Evolutionary conservation across 2,329 filamentous ascomycete genomes (phyloP), one percentile per base, ranked within the genome.

Genomic region (Onygenales sp.): DNA sequence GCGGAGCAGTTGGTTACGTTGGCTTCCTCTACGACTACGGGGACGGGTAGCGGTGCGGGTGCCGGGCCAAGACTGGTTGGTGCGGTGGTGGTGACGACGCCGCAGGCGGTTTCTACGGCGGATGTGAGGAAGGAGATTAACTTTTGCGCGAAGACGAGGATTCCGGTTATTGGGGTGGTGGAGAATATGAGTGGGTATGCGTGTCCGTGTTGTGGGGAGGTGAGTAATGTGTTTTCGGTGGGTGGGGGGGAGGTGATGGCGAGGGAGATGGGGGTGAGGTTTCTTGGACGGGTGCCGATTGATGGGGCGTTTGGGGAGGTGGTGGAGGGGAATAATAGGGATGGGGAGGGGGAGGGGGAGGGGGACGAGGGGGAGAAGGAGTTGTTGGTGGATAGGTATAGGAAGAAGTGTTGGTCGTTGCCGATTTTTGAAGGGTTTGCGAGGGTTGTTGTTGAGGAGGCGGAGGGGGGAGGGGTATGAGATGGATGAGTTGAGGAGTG

Each of bases 121-220:
- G 93, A 98, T 66, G 93, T 98, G 39, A 85, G 88, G 64, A 96
- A 95, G 67, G 91, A 95, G 70, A 79, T 95, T 58, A 95, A 95
- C 68, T 95, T 96, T 66, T 96, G 91, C 71, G 76, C 77, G 50
- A 95, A 95, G 74, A 92, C 88, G 1, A 80, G 82, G 33, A 84
- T 95, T 48, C 77, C 79, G 2, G 83, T 94, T 37, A 75, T 97
- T 9, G 93, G 93, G 0, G 91, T 98, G 1, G 81, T 98, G 45
- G 93, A 98, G 74, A 98, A 98, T 67, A 97, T 98, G 93, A 70
- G 70, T 1, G 74, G 74, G 0, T 77, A 74, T 65, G 68, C 73
- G 49, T 76, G 73, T 61, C 81, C 81, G 11, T 83, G 81, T 56
- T 84, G 81, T 64, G 78, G 78, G 49, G 90, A 96, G 67, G 94